Percentiles rank a stretch among this genome's conserved stretches.
phyloP scores from a whole-genome alignment of 352 stramenopile genomes.

The Phytophthora capsici region DNA sequence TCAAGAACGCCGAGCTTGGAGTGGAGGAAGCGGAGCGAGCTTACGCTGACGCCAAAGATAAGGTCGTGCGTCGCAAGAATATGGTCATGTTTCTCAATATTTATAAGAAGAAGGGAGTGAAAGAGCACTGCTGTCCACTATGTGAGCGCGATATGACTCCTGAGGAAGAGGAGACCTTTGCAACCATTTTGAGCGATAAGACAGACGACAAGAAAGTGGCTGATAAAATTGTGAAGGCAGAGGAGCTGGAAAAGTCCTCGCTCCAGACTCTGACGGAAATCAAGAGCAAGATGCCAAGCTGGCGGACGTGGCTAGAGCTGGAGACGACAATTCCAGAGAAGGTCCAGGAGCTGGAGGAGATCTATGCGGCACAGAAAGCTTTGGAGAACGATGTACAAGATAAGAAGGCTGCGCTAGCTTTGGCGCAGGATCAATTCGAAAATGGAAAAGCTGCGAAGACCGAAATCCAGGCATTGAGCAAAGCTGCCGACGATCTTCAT shows the following conservation, averaged over 20 bases:
- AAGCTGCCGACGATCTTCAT: slow-evolving; percentile 44
- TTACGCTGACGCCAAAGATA: slow-evolving; percentile 86
- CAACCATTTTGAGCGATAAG: slow-evolving; percentile 71
- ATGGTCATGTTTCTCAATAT: slow-evolving; percentile 84
- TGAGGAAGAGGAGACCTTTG: slow-evolving; percentile 66
- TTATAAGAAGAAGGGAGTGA: slow-evolving; percentile 86
- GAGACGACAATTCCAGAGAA: slow-evolving; percentile 56
- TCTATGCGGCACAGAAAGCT: slow-evolving; percentile 52
- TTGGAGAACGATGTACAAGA: slow-evolving; percentile 65
- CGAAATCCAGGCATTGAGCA: slow-evolving; percentile 42
- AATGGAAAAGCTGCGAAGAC: slow-evolving; percentile 40
- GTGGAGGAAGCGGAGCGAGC: slow-evolving; percentile 59
- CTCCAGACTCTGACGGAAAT: slow-evolving; percentile 66
- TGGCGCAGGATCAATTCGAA: slow-evolving; percentile 40
- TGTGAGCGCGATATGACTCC: slow-evolving; percentile 69
- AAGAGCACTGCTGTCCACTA: slow-evolving; percentile 81
- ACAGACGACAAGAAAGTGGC: slow-evolving; percentile 78
- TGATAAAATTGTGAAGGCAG: slow-evolving; percentile 80
- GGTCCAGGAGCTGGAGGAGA: slow-evolving; percentile 49
- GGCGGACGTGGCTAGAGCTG: slow-evolving; percentile 66
- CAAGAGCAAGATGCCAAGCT: slow-evolving; percentile 68
- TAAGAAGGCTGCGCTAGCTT: slow-evolving; percentile 33
- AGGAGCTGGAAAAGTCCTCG: slow-evolving; percentile 51
- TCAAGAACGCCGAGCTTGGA: slow-evolving; percentile 56
- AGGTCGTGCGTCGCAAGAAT: slow-evolving; percentile 79